phyloP scores from a whole-genome alignment of 352 stramenopile genomes.

The Globisporangium heterothallicum region DNA sequence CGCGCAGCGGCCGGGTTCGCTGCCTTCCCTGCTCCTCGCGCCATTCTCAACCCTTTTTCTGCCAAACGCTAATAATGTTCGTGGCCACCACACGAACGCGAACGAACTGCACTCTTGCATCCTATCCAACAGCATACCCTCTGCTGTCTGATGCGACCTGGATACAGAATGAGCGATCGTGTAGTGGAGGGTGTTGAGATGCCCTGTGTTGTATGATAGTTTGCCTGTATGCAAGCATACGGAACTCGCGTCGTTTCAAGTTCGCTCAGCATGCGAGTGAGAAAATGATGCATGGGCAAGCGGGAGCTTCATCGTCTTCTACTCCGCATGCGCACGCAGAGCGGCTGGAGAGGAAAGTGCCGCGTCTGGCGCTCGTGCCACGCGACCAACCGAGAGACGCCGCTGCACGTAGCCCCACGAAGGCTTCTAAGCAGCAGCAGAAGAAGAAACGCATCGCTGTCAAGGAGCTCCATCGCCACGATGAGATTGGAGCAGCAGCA shows the following conservation, averaged over 20 bases:
- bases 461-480: not conserved
- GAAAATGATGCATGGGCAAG: too few relatives aligned
- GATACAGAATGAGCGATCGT: not conserved
- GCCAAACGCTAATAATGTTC: too few relatives aligned
- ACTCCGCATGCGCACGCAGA: constrained; percentile 10
- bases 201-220: too few relatives aligned
- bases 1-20: constrained; percentile 2
- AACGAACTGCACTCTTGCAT: too few relatives aligned
- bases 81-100: not conserved
- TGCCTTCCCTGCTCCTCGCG: constrained; percentile 15
- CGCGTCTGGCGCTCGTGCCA: constrained; percentile 46
- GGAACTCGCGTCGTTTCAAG: constrained; percentile 14
- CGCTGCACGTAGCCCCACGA: not conserved
- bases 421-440: constrained; percentile 14
- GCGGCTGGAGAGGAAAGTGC: constrained; percentile 27
- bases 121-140: constrained; percentile 10
- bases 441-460: not conserved
- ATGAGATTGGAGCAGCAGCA: not conserved
- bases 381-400: constrained; percentile 19
- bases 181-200: too few relatives aligned
- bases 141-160: not conserved
- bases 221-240: too few relatives aligned
- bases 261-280: not conserved
- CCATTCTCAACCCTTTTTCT: constrained; percentile 13
- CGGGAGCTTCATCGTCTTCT: too few relatives aligned